Base-by-base conservation (phyloP, 306 rosid genomes). In the Dalbergia cultrata region DNA sequence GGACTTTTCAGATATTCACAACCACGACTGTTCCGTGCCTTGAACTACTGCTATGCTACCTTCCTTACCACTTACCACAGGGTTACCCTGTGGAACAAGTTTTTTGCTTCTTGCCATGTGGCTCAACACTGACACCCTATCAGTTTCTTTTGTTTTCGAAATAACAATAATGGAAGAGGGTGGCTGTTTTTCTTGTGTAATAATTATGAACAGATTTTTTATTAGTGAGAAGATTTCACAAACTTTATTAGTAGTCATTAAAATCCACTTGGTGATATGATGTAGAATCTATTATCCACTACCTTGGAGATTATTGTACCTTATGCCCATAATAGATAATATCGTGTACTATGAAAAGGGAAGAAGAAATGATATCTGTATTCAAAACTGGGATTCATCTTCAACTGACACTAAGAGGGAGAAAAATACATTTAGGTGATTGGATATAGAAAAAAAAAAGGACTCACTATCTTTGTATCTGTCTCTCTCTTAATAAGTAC, bases 71-170 rank as follows among this genome's bases (percentile, higher is more conserved):
- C 34, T 68, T 7, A 63, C 77, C 58, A 14, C 41, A 19, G 71
- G 69, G 34, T 10, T 67, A 35, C 79, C 61, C 72, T 62, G 45
- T 49, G 78, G 67, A 74, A 18, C 19, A 26, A 37, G 9, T 5
- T 37, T 10, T 70, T 45, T 63, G 21, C 74, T 45, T 66, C 43
- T 75, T 59, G 63, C 69, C 87, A 70, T 71, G 74, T 82, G 89
- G 16, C 53, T 70, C 80, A 7, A 75, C 43, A 18, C 74, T 64
- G 37, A 49, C 82, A 70, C 0, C 77, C 61, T 33, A 49, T 58
- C 47, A 26, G 5, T 7, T 37, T 4, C 7, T 37, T 37, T 5
- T 37, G 31, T 26, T 2, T 26, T 1, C 1, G 31, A 26, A 26
- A 26, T 26, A 26, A 26, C 31, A 26, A 21, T 50, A 65, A 14